Percentiles rank a stretch among this genome's conserved stretches.
Conservation (phyloP, 495 filamentous ascomycete genomes). For the Aspergillus carlsbadensis region DNA sequence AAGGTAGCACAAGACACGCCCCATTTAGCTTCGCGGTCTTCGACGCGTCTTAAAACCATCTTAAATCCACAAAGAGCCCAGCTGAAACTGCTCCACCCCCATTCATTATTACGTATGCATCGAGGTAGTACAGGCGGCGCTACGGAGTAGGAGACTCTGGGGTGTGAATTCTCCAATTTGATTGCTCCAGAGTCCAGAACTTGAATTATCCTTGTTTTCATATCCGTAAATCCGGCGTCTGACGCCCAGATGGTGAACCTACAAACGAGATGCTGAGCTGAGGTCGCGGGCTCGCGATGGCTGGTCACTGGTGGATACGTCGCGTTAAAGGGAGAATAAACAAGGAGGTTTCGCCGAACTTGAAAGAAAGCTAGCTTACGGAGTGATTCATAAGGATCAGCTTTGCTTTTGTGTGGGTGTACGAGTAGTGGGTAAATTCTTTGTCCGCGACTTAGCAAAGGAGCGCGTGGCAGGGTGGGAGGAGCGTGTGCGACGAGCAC, state of each 20-base stretch:
- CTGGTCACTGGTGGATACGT: not conserved
- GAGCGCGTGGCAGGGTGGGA: not conserved
- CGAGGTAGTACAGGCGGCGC: no score
- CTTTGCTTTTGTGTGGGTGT: not conserved
- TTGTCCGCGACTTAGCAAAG: conserved; percentile 6
- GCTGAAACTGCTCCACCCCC: not conserved
- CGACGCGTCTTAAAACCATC: conserved; percentile 3
- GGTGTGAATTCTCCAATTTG: no score
- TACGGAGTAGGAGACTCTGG: no score
- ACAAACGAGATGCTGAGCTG: not conserved
- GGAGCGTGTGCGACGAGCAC: not conserved
- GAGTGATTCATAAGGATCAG: conserved; percentile 6
- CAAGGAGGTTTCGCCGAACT: not conserved
- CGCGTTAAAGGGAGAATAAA: conserved; percentile 1
- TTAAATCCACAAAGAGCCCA: not conserved
- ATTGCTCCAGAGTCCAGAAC: not conserved
- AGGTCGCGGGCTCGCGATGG: no score
- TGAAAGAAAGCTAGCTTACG: not conserved
- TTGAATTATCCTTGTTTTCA: not conserved
- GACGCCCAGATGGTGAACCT: not conserved
- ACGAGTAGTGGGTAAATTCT: not conserved
- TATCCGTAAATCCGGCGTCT: conserved; percentile 7
- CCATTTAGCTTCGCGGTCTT: not conserved
- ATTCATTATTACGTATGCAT: no score
- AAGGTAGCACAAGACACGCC: conserved; percentile 2